Conservation (phyloP, 1,139 yeast species). For the Yamadazyma trypodendri region DNA sequence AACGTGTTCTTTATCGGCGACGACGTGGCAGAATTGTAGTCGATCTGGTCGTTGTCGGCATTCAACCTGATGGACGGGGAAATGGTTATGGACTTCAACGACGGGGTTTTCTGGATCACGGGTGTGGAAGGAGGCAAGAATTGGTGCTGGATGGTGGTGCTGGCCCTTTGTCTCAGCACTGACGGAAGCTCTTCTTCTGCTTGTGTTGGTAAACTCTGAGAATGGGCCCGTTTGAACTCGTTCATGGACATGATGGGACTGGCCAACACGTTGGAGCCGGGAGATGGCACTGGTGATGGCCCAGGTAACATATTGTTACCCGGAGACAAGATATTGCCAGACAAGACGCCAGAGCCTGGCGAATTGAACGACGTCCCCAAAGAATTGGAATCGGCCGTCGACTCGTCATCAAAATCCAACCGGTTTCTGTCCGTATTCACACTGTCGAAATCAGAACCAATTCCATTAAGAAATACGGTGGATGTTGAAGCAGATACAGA, state of each 20-base stretch:
- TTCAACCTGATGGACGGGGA: conserved; percentile 33
- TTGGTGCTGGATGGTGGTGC: conserved; percentile 14
- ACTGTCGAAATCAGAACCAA: conserved; percentile 1
- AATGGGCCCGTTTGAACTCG: conserved; percentile 27
- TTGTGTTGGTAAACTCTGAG: conserved; percentile 33
- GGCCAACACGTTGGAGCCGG: conserved; percentile 29
- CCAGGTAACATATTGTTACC: too few species aligned
- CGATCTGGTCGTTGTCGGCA: conserved; percentile 12
- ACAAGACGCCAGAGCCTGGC: conserved; percentile 22
- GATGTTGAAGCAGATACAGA: background rate
- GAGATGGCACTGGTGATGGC: too few species aligned
- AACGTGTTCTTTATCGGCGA: conserved; percentile 14
- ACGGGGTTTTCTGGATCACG: conserved; percentile 28
- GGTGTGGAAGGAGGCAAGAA: conserved; percentile 20
- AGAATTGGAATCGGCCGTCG: background rate
- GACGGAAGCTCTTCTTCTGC: conserved; percentile 13
- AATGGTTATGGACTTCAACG: conserved; percentile 39
- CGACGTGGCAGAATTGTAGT: conserved; percentile 11
- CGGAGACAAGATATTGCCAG: too few species aligned
- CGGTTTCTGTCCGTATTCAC: background rate
- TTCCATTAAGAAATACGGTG: too few species aligned
- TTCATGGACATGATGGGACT: conserved; percentile 37
- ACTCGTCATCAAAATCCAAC: conserved; percentile 3
- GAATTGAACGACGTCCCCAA: conserved; percentile 1
- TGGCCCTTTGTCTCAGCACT: conserved; percentile 15